Base-by-base conservation (phyloP, 2,329 filamentous ascomycete genomes). In the Alternaria triticina region DNA sequence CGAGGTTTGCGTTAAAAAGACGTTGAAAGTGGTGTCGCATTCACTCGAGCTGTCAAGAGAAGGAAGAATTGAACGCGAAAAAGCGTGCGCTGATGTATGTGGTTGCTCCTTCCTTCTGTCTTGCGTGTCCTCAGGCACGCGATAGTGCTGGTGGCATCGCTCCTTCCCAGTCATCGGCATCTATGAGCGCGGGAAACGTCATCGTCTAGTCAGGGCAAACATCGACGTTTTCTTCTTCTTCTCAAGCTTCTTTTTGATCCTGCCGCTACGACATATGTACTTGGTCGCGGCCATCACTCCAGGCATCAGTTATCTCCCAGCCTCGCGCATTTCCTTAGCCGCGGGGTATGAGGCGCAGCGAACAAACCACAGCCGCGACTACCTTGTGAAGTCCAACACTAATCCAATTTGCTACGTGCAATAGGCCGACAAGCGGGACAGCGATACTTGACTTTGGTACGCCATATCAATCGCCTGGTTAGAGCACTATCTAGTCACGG, bases 71-170 rank as follows among this genome's bases (percentile, higher is more conserved):
- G 57, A 62, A 61, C 62, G 67, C 67, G 64, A 60, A 68, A 30
- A 49, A 66, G 61, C 57, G 70, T 71, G 74, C 65, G 71, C 70
- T 74, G 71, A 75, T 78, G 76, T 78, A 78, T 67, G 75, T 77
- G 67, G 63, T 44, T 70, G 72, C 71, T 70, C 65, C 59, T 72
- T 76, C 65, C 54, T 65, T 64, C 64, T 63, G 57, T 64, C 45
- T 68, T 61, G 62, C 54, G 28, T 57, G 47, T 57, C 62, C 66
- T 69, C 57, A 67, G 67, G 62, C 72, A 72, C 64, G 70, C 70
- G 44, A 64, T 68, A 57, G 20, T 49, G 51, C 54, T 59, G 61
- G 57, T 57, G 47, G 55, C 52, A 54, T 50, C 52, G 43, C 51
- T 62, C 58, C 56, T 61, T 66, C 59, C 59, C 61, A 30, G n/a